Conservation (phyloP, 2,329 filamentous ascomycete species). For the Berkeleyomyces rouxiae region DNA sequence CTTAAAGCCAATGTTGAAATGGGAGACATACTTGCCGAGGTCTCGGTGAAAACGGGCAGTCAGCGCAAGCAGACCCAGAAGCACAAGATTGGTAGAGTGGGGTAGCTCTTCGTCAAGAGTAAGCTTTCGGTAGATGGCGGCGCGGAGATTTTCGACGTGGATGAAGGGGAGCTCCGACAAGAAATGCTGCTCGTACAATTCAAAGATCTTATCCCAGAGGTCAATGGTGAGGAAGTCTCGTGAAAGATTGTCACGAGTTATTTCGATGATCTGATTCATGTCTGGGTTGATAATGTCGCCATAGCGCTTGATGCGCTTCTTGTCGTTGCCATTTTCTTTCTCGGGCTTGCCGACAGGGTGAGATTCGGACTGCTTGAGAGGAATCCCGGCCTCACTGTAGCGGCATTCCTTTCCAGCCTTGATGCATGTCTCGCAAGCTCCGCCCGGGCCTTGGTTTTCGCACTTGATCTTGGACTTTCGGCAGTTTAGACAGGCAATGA, state of each 20-base stretch:
- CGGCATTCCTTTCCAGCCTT: slow-evolving; percentile 55
- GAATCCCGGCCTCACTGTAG: slow-evolving; percentile 36
- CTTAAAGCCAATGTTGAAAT: slow-evolving; percentile 17
- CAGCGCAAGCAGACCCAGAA: slow-evolving; percentile 50
- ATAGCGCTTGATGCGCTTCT: slow-evolving; percentile 30
- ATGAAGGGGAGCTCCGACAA: slow-evolving; percentile 57
- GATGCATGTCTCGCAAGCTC: slow-evolving; percentile 58
- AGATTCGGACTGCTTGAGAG: not conserved
- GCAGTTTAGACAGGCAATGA: slow-evolving; percentile 62
- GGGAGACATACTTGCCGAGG: slow-evolving; percentile 37
- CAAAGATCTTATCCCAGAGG: slow-evolving; percentile 53
- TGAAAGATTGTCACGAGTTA: slow-evolving; percentile 43
- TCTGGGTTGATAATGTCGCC: slow-evolving; percentile 27
- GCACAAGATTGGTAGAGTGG: slow-evolving; percentile 38
- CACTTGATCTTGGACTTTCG: slow-evolving; percentile 76
- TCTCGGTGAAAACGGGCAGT: slow-evolving; percentile 51
- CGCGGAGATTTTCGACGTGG: slow-evolving; percentile 45
- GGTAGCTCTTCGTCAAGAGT: slow-evolving; percentile 21
- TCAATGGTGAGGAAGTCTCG: slow-evolving; percentile 44
- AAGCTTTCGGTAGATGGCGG: not conserved
- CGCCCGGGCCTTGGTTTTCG: slow-evolving; percentile 57
- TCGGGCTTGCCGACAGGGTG: slow-evolving; percentile 22
- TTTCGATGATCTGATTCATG: slow-evolving; percentile 21
- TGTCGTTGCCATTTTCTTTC: slow-evolving; percentile 29
- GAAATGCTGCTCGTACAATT: slow-evolving; percentile 55